Evolutionary conservation across 805 yeast species (phyloP), one percentile per base, ranked within the genome.

Genomic region (Cyberlindnera galapagoensis): DNA sequence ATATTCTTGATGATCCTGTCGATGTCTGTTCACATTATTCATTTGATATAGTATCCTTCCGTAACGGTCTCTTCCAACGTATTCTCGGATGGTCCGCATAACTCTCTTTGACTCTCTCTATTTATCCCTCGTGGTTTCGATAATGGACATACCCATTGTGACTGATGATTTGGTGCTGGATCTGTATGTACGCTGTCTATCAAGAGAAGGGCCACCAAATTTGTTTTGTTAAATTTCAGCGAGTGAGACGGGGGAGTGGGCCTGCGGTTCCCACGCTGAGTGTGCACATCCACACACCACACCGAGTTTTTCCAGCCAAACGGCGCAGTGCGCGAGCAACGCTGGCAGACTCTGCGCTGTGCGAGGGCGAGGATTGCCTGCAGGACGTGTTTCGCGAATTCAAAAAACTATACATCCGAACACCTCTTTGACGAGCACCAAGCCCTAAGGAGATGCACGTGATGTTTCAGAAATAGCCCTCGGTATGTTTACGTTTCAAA

Each of bases 81-180:
- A 18, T 24, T 9, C 6, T 8, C 3, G 12, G 18, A 7, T 11
- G 17, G 13, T 18, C 19, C 10, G 19, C 5, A 20, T 12, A 16
- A 18, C 12, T 15, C 30, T 24, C 27, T 13, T 9, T 11, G 18
- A 18, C 12, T 11, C 24, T 20, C 27, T 25, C 26, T 18, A 19
- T 19, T 13, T 20, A 13, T 14, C 17, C 25, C 17, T 11, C 20
- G 17, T 21, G 17, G 15, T n/a, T 15, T 21, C 20, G 15, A n/a
- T 5, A 12, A n/a, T n/a, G 24, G 30, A 51, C 56, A 35, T 51
- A 51, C 56, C 56, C 56, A 51, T 51, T 49, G 45, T 46, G 47
- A 46, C 43, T 40, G 49, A 40, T 44, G 52, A 38, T 45, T 43
- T n/a, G n/a, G n/a, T n/a, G n/a, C n/a, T n/a, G n/a, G n/a, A n/a